A percentile compares a stretch with the other conserved stretches of the same genome.
phyloP scores from a whole-genome alignment of 1,139 yeast species.

The Yamadazyma diddensiae region DNA sequence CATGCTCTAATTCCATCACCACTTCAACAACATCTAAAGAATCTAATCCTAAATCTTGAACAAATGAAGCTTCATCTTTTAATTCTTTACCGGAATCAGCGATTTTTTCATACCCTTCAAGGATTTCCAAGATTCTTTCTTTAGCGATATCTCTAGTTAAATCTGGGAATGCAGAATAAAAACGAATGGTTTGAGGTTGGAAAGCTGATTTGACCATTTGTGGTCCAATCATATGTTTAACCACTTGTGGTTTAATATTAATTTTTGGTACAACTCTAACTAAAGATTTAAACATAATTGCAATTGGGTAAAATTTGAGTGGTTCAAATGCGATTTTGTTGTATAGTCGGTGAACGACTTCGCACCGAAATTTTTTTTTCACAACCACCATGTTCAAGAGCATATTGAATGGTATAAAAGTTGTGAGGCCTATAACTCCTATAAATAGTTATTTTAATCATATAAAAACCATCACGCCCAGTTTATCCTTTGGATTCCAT shows the following conservation, averaged over 20 bases:
- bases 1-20: conserved; percentile 85
- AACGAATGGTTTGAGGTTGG: conserved; percentile 28
- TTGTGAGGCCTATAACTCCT: conserved; percentile 1
- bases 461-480: too few species aligned
- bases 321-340: conserved; percentile 9
- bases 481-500: too few species aligned
- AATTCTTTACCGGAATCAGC: conserved; percentile 43
- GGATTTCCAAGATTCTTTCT: conserved; percentile 72
- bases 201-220: too few species aligned
- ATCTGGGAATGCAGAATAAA: conserved; percentile 62
- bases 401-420: conserved; percentile 7
- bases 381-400: conserved; percentile 11
- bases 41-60: conserved; percentile 80
- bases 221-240: neutral
- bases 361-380: conserved; percentile 10
- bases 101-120: conserved; percentile 78
- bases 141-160: conserved; percentile 69
- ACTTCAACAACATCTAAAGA: conserved; percentile 88
- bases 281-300: conserved; percentile 36
- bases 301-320: conserved; percentile 11
- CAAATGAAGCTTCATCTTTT: conserved; percentile 57
- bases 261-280: conserved; percentile 16
- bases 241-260: neutral
- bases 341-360: neutral
- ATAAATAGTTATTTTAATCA: conserved; percentile 7